Conservation (phyloP, 1,284 basidiomycete genomes). For the Schizophyllum commune region DNA sequence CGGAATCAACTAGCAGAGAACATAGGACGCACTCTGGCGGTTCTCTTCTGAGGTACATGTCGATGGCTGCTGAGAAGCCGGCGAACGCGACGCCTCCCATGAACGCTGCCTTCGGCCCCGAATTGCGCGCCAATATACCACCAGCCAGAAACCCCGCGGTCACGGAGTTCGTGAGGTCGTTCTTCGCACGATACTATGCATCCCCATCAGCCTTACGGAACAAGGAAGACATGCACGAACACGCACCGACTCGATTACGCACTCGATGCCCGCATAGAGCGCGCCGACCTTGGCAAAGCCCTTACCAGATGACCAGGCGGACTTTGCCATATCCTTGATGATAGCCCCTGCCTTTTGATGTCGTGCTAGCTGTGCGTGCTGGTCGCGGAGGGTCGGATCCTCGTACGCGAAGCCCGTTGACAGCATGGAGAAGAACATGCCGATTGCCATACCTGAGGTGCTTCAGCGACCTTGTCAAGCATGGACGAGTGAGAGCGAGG, state of each 20-base stretch:
- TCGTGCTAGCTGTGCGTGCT: slow-evolving; percentile 20
- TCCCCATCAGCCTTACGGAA: slow-evolving; percentile 3
- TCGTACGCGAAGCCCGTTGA: slow-evolving; percentile 93
- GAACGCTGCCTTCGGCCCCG: slow-evolving; percentile 76
- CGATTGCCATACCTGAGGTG: slow-evolving; percentile 75
- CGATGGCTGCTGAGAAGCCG: slow-evolving; percentile 85
- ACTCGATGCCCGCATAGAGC: slow-evolving; percentile 90
- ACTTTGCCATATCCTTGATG: slow-evolving; percentile 91
- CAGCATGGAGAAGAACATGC: slow-evolving; percentile 96
- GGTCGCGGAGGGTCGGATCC: slow-evolving; percentile 78
- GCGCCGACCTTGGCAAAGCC: slow-evolving; percentile 95
- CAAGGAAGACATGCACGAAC: slow-evolving; percentile 2
- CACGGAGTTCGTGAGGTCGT: slow-evolving; percentile 84
- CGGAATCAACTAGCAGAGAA: no score
- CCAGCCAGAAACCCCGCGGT: slow-evolving; percentile 69
- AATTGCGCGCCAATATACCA: slow-evolving; percentile 76
- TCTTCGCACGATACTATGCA: slow-evolving; percentile 86
- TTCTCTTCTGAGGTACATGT: slow-evolving; percentile 75
- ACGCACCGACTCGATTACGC: slow-evolving; percentile 91
- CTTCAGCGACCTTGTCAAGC: not conserved
- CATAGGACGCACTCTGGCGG: slow-evolving; percentile 82
- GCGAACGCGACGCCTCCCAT: slow-evolving; percentile 86
- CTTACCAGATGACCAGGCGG: slow-evolving; percentile 87
- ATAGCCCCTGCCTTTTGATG: slow-evolving; percentile 41
- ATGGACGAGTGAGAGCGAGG: not conserved